Evolutionary conservation across 2,329 filamentous ascomycete species (phyloP).

Genomic region (Ophioceras dolichostomum): DNA sequence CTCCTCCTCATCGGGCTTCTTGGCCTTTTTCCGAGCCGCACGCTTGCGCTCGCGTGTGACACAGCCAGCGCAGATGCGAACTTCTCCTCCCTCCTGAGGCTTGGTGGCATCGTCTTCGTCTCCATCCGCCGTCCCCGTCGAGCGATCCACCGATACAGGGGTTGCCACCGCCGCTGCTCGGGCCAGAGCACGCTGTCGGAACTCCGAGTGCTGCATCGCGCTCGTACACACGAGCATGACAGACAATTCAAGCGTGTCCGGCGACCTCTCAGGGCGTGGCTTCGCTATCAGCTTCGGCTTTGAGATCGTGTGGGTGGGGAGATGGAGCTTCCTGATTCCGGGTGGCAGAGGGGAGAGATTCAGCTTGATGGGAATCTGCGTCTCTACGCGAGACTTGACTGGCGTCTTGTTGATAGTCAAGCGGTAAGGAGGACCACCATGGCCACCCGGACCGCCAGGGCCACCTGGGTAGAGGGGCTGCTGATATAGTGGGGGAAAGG

Average conservation of each 20-base stretch:
- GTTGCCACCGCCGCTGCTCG: slow-evolving; percentile 36
- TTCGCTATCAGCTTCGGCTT: slow-evolving; percentile 86
- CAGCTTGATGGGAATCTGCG: slow-evolving; percentile 83
- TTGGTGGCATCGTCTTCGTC: slow-evolving; percentile 61
- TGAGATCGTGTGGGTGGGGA: slow-evolving; percentile 83
- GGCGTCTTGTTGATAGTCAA: slow-evolving; percentile 56
- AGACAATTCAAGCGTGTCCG: slow-evolving; percentile 68
- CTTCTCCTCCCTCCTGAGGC: slow-evolving; percentile 81
- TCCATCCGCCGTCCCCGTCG: slow-evolving; percentile 33
- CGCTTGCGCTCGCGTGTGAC: slow-evolving; percentile 85
- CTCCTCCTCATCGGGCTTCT: slow-evolving; percentile 86
- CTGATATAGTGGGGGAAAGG: slow-evolving; percentile 12
- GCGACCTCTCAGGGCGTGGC: slow-evolving; percentile 47
- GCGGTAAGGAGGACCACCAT: slow-evolving; percentile 17
- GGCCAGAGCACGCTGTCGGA: slow-evolving; percentile 55
- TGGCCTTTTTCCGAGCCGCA: slow-evolving; percentile 82
- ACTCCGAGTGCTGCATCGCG: slow-evolving; percentile 65
- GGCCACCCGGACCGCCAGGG: too few species aligned
- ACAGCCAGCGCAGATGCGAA: slow-evolving; percentile 85
- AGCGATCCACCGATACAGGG: slow-evolving; percentile 17
- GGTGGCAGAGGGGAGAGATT: slow-evolving; percentile 63
- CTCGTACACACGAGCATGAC: slow-evolving; percentile 84
- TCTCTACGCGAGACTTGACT: slow-evolving; percentile 85
- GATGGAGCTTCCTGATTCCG: slow-evolving; percentile 67
- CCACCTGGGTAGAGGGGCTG: slow-evolving; percentile 3